Evolutionary conservation across 208 protist genomes (phyloP), one percentile per base, ranked within the genome.

Genomic region (Crithidia mellificae): DNA sequence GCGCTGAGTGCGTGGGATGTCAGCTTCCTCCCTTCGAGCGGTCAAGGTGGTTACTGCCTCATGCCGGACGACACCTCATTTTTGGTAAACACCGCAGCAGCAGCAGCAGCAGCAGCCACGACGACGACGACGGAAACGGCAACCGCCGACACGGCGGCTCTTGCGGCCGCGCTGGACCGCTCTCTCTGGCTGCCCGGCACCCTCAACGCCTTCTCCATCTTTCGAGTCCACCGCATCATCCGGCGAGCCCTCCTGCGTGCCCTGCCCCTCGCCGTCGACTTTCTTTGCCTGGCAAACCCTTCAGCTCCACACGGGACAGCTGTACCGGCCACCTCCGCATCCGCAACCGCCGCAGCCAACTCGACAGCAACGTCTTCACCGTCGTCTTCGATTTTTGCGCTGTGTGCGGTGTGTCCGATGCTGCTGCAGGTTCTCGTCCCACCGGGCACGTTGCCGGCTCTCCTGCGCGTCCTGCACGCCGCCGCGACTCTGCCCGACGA

Each of bases 221-320:
- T 83, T 49, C 71, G 75, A 14, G 73, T 88, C 50, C 80, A 83
- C 34, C 83, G 81, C 19, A 43, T 83, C 14, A 63, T 89, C 44
- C 76, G 71, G 0, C 68, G 80, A 15, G 62, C 81, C 56, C 38
- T 89, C 22, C 62, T 92, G 24, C 67, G 62, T 3, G 75, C 77
- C 12, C 55, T 92, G 55, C 78, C 86, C 24, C 69, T 79, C 25
- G 51, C 76, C 19, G 55, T 89, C 34, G 69, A 87, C 58, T 74
- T 75, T 25, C 20, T 39, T 15, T 20, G 19, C 34, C 62, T 64
- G 34, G 36, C 56, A 3, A n/a, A 27, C 68, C 27, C 55, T 14
- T 24, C 22, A 5, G 30, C 30, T 27, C 3, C n/a, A 17, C 38
- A 9, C 30, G 47, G 22, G 27, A 17, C 46, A 1, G 19, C 38